These are phyloP conservation scores for Entomortierella beljakovae DNA, from an alignment of 192 early-diverging fungal genomes.

Conservation along the genomic window DNA sequence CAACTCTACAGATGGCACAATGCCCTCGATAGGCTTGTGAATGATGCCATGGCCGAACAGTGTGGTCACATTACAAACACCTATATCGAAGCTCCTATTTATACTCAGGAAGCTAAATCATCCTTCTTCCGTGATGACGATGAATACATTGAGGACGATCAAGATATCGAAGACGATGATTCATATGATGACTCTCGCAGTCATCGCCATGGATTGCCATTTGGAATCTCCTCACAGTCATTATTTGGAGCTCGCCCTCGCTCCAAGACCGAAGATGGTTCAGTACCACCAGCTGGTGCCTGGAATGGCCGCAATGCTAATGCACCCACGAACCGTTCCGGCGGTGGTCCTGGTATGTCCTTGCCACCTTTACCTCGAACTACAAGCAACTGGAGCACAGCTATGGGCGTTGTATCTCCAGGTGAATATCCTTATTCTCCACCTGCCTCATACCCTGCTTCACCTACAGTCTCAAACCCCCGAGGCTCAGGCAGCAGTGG, in stretches of 20 bases:
- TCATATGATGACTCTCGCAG: constrained; percentile 31
- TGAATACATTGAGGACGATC: constrained; percentile 60
- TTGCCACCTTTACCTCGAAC: constrained; percentile 52
- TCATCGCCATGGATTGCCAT: constrained; percentile 49
- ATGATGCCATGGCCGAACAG: constrained; percentile 56
- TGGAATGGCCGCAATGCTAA: constrained; percentile 33
- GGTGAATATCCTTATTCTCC: constrained; percentile 61
- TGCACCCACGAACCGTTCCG: constrained; percentile 8
- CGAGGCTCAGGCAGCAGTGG: constrained; percentile 49
- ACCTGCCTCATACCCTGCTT: constrained; percentile 67
- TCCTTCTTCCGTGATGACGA: constrained; percentile 58
- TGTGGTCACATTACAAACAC: constrained; percentile 25
- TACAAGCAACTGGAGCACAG: constrained; percentile 37
- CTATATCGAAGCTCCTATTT: constrained; percentile 13
- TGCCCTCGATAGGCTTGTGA: constrained; percentile 79
- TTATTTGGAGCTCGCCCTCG: constrained; percentile 28
- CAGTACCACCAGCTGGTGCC: constrained; percentile 21
- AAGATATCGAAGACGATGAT: constrained; percentile 54
- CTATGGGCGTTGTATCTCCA: constrained; percentile 46
- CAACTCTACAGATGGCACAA: constrained; percentile 90
- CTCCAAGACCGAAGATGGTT: constrained; percentile 48
- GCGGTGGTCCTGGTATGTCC: constrained; percentile 33
- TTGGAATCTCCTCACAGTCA: constrained; percentile 42
- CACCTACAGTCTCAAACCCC: constrained; percentile 61
- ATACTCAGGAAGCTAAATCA: constrained; percentile 27